Evolutionary conservation across 345 rosid genomes (phyloP), one percentile per base, ranked within the genome.

Genomic region (Cardamine occulta): DNA sequence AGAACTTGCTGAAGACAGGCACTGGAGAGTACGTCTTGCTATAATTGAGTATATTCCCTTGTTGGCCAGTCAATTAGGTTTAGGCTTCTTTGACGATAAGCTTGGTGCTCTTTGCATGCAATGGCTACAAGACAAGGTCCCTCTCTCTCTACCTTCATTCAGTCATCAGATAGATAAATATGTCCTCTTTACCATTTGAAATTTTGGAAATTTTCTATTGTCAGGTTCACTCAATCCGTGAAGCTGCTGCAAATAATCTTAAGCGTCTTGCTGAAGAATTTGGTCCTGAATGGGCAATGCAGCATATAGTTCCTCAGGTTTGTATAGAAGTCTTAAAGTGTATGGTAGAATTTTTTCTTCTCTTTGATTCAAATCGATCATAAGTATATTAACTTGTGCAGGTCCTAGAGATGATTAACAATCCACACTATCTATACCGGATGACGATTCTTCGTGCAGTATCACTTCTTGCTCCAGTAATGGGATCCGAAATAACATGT

Each of bases 271-370:
- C 94, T 23, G 98, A 93, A 82, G 98, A 94, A 79, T 94, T 94
- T 83, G 98, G 98, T 44, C 91, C 96, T 37, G 95, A 94, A 14
- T 94, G 98, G 97, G 95, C 97, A 75, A 94, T 91, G 98, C 91
- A 87, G 80, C 97, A 94, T 80, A 91, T 91, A 79, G 89, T 94
- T 81, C 95, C 97, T 54, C 96, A 88, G 96, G 98, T 94, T 66
- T 48, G 77, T 78, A 34, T 67, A 47, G 40, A 13, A 58, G 49
- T 21, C 40, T 13, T 12, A 13, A 13, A 65, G 45, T 31, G 4
- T 32, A 8, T 44, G 2, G 56, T 58, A 31, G 15, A 42, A 8
- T 14, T 26, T 64, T 11, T 57, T 52, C 63, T 58, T 47, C 49
- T 59, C 37, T 60, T 35, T 61, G 68, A 31, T 54, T 14, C 3